Conservation (phyloP, 1,284 basidiomycete genomes). For the Malassezia arunalokei region DNA sequence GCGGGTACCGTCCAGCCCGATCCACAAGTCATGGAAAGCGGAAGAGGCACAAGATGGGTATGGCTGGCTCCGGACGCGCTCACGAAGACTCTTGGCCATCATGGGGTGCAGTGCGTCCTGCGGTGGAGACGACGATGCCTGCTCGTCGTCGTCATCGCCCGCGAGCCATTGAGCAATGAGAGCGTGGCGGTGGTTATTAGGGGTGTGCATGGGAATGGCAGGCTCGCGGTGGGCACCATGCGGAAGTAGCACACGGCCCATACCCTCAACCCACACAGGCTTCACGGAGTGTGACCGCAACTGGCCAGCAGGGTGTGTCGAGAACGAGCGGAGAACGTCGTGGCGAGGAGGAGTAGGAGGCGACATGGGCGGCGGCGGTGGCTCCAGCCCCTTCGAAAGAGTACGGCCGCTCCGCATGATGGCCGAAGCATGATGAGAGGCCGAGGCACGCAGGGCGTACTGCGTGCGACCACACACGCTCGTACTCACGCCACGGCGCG, state of each 20-base stretch:
- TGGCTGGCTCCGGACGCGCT: slow-evolving; percentile 1
- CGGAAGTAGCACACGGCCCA: slow-evolving; percentile 9
- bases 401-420: slow-evolving; percentile 1
- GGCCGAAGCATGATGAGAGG: not conserved
- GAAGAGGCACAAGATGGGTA: not conserved
- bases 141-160: slow-evolving; percentile 2
- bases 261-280: slow-evolving; percentile 6
- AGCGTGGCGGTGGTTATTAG: not conserved
- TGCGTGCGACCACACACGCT: slow-evolving; percentile 11
- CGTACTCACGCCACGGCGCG: not conserved
- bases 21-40: slow-evolving; percentile 7
- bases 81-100: slow-evolving; percentile 14
- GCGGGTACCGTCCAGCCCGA: slow-evolving; percentile 7
- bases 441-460: not conserved
- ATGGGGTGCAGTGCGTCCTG: slow-evolving; percentile 5
- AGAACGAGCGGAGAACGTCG: too few relatives aligned
- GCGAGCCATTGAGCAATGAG: not conserved
- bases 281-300: not conserved
- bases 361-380: not conserved
- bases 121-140: not conserved
- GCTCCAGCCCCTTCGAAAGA: not conserved
- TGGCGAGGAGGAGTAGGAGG: not conserved
- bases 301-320: too few relatives aligned
- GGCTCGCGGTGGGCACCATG: not conserved
- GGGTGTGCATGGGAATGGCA: too few relatives aligned